phyloP scores from a whole-genome alignment of 1,139 yeast species.

The Blastobotrys buckinghamii region DNA sequence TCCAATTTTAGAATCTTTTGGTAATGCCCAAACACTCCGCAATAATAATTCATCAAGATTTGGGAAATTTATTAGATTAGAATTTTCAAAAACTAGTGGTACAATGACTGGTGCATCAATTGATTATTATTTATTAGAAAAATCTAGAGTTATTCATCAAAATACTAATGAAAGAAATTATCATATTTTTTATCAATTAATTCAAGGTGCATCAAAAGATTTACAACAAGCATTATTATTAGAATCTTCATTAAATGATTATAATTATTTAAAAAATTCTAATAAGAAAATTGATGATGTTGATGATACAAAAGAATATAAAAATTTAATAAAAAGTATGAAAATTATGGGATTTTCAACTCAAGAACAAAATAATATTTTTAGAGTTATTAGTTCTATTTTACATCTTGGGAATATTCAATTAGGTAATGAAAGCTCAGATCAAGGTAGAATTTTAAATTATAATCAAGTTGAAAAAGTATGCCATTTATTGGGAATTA shows the following conservation, averaged over 20 bases:
- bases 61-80: slow-evolving; percentile 91
- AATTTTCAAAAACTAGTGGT: slow-evolving; percentile 52
- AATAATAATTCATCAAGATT: slow-evolving; percentile 95
- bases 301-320: slow-evolving; percentile 68
- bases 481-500: slow-evolving; percentile 61
- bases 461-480: slow-evolving; percentile 49
- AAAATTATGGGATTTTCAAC: slow-evolving; percentile 63
- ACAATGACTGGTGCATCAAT: slow-evolving; percentile 83
- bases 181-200: slow-evolving; percentile 84
- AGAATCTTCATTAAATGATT: slow-evolving; percentile 38
- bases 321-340: slow-evolving; percentile 57
- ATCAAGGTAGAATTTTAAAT: slow-evolving; percentile 69
- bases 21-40: slow-evolving; percentile 93
- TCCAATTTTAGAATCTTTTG: slow-evolving; percentile 93
- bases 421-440: slow-evolving; percentile 59
- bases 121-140: slow-evolving; percentile 90
- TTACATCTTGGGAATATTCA: slow-evolving; percentile 82
- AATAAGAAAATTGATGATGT: slow-evolving; percentile 57
- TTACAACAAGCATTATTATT: slow-evolving; percentile 47
- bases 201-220: slow-evolving; percentile 56
- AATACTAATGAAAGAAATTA: slow-evolving; percentile 76
- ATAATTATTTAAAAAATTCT: slow-evolving; percentile 55
- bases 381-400: slow-evolving; percentile 66
- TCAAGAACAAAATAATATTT: slow-evolving; percentile 52
- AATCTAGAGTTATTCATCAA: slow-evolving; percentile 87